Base-by-base conservation (phyloP, 2,329 filamentous ascomycete species). In the Aureobasidium vineae region DNA sequence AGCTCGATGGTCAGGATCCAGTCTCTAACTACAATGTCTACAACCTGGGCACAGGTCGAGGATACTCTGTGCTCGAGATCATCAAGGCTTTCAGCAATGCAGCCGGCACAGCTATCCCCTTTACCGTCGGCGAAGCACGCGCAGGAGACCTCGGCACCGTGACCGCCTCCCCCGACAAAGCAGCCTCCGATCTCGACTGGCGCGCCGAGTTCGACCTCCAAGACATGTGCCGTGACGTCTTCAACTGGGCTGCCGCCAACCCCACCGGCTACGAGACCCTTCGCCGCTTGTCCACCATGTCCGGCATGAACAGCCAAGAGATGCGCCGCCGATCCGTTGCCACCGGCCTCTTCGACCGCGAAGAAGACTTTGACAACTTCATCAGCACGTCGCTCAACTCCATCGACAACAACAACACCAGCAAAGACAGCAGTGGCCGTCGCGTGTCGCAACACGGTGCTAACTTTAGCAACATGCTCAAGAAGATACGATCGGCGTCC, bases 11-110 rank as follows among this genome's bases (percentile, higher is more conserved):
- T 5, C 60, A 52, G n/a, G 38, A 41, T 26, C n/a, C 61, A 0
- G 15, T 47, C 28, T 75, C 10, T 5, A 60, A 61, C 47, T 66
- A 66, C 63, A 57, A 57, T 8, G 64, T 61, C 28, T 80, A 77
- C 72, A 80, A 80, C 63, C 72, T 80, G 33, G 79, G 79, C 26
- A 79, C 78, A 28, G 79, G 79, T 26, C 71, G 71, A 65, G 79
- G 79, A 21, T 77, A 78, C 57, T 78, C 78, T 13, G 79, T 80
- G n/a, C 75, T 75, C 5, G 79, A 80, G 69, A 78, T 80, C 10
- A 75, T 80, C 13, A 69, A 72, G 8, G 77, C 76, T 53, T 72
- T 80, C 28, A 74, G 79, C 68, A 70, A 72, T 23, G 76, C 76
- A 13, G 75, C 77, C 5, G 70, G 72, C 41, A 69, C 73, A 40